These are phyloP conservation scores for Pugionium cornutum DNA, from an alignment of 345 rosid genomes.

Conservation along the genomic window DNA sequence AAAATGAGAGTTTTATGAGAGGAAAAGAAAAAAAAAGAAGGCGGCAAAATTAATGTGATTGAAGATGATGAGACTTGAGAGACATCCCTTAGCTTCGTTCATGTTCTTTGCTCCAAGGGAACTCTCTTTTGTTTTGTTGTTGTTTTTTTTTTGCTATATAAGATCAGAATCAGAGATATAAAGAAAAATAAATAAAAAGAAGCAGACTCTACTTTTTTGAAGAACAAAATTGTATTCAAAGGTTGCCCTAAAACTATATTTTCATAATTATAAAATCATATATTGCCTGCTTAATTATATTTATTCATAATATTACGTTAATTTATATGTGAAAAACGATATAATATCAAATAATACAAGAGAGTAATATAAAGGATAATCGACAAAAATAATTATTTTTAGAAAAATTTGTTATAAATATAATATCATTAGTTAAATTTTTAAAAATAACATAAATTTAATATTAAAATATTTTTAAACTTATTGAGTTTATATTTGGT, in stretches of 20 bases:
- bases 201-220: too few relatives aligned
- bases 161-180: not conserved
- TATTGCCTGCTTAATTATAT: too few relatives aligned
- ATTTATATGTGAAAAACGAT: not conserved
- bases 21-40: slow-evolving; percentile 23
- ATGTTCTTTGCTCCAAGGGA: slow-evolving; percentile 31
- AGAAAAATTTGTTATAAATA: too few relatives aligned
- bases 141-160: slow-evolving; percentile 6
- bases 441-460: too few relatives aligned
- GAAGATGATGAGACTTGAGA: slow-evolving; percentile 26
- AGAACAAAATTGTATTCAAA: not conserved
- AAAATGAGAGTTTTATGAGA: slow-evolving; percentile 31
- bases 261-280: not conserved
- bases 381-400: too few relatives aligned
- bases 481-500: too few relatives aligned
- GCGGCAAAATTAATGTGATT: slow-evolving; percentile 30
- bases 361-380: too few relatives aligned
- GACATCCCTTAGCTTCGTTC: slow-evolving; percentile 14
- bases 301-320: too few relatives aligned
- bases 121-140: not conserved
- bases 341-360: not conserved
- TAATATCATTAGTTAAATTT: too few relatives aligned
- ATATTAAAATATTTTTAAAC: too few relatives aligned
- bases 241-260: not conserved
- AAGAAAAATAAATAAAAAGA: slow-evolving; percentile 13